phyloP scores from a whole-genome alignment of 768 basidiomycete species.

The Agaricus subrufescens region DNA sequence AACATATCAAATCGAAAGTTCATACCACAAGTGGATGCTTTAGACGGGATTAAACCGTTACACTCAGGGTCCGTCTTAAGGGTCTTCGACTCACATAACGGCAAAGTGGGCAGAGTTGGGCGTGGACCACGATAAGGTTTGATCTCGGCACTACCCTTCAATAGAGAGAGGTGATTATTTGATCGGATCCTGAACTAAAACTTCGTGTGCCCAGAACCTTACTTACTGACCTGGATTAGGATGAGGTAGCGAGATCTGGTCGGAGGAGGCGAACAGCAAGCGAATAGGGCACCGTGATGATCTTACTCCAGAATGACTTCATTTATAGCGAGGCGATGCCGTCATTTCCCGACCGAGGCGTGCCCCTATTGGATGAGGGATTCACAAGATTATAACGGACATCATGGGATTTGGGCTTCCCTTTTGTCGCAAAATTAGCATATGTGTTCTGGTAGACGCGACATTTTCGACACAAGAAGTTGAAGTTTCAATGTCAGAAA shows the following conservation, averaged over 20 bases:
- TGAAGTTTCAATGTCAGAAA: too few relatives aligned
- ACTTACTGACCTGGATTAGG: neutral
- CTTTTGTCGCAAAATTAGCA: too few relatives aligned
- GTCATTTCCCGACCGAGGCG: neutral
- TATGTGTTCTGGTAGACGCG: too few relatives aligned
- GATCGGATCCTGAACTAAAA: neutral
- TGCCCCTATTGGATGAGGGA: neutral
- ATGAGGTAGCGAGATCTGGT: neutral
- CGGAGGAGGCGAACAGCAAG: neutral
- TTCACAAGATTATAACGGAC: slow-evolving; percentile 5
- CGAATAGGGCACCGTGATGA: neutral
- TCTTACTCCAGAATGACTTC: neutral
- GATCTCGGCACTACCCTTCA: neutral
- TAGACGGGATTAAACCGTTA: neutral
- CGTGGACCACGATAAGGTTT: slow-evolving; percentile 2
- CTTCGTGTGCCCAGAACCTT: slow-evolving; percentile 1
- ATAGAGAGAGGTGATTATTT: neutral
- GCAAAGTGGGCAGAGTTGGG: slow-evolving; percentile 4
- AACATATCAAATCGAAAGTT: too few relatives aligned
- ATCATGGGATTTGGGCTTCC: neutral
- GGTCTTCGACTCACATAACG: neutral
- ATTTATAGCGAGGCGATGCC: neutral
- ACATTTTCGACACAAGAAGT: too few relatives aligned
- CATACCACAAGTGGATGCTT: neutral
- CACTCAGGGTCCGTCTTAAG: neutral